A percentile compares a stretch with the other conserved stretches of the same genome.
Conservation (phyloP, 2,329 filamentous ascomycete species). For the Chrysoporthe austroafricana region DNA sequence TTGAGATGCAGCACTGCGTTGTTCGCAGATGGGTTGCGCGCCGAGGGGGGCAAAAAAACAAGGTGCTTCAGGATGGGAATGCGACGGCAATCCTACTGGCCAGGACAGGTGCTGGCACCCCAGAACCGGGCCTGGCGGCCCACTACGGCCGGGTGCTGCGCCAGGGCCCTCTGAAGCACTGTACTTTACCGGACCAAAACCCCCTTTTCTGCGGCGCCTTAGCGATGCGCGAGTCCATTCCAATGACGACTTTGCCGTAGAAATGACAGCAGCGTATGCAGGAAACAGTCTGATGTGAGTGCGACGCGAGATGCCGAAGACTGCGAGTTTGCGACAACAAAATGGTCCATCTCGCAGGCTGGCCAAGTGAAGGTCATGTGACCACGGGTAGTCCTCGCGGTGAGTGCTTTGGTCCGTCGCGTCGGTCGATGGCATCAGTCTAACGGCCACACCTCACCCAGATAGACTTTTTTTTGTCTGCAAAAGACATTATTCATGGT, state of each 20-base stretch:
- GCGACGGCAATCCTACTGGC: conserved; percentile 35
- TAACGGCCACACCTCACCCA: neutral
- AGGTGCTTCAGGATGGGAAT: conserved; percentile 32
- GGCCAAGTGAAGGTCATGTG: conserved; percentile 15
- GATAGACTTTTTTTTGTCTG: neutral
- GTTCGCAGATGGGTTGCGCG: conserved; percentile 1
- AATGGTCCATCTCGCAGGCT: neutral
- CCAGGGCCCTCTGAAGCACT: conserved; percentile 5
- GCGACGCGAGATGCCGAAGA: conserved; percentile 10
- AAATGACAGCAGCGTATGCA: neutral
- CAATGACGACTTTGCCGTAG: neutral
- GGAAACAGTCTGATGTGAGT: conserved; percentile 7
- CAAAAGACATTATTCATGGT: neutral
- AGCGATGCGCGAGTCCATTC: conserved; percentile 11
- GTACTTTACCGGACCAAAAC: conserved; percentile 2
- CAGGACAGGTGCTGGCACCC: conserved; percentile 22
- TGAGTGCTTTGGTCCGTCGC: conserved; percentile 6
- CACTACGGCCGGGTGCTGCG: conserved; percentile 10
- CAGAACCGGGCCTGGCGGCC: neutral
- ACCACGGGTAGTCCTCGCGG: conserved; percentile 22
- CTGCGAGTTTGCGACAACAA: conserved; percentile 20
- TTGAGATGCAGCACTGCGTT: neutral
- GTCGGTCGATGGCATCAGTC: neutral
- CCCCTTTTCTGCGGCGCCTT: conserved; percentile 18
- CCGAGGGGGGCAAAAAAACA: conserved; percentile 30